These are phyloP conservation scores for Leccinum fibrillosum DNA, from an alignment of 768 basidiomycete genomes.

Conservation along the genomic window DNA sequence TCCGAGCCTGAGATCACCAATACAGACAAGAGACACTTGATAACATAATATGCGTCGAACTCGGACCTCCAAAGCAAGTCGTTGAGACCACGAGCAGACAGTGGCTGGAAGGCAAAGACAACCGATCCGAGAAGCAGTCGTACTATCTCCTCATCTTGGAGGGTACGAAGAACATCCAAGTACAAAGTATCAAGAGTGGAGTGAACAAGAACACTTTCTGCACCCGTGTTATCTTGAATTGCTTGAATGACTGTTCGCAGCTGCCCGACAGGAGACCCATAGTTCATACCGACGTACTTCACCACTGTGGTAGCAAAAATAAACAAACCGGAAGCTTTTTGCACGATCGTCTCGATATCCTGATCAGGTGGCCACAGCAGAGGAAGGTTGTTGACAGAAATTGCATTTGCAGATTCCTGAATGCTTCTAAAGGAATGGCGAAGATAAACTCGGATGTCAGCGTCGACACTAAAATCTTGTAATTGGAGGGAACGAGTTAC, in stretches of 20 bases:
- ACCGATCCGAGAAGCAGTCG: slow-evolving; percentile 10
- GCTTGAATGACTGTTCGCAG: slow-evolving; percentile 11
- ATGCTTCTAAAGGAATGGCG: slow-evolving; percentile 18
- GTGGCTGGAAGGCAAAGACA: slow-evolving; percentile 13
- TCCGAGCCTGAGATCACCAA: slow-evolving; percentile 9
- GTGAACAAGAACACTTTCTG: slow-evolving; percentile 7
- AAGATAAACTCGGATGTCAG: slow-evolving; percentile 25
- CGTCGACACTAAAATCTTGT: slow-evolving; percentile 20
- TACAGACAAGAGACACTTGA: slow-evolving; percentile 15
- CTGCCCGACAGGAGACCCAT: slow-evolving; percentile 8
- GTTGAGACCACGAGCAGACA: slow-evolving; percentile 12
- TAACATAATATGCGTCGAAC: slow-evolving; percentile 8
- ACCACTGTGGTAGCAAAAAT: slow-evolving; percentile 29
- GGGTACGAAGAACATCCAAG: slow-evolving; percentile 10
- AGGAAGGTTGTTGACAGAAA: background rate
- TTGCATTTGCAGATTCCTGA: background rate
- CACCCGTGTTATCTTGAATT: background rate
- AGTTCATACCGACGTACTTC: slow-evolving; percentile 17
- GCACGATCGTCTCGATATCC: slow-evolving; percentile 18
- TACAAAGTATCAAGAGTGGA: slow-evolving; percentile 15
- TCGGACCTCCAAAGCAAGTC: slow-evolving; percentile 7
- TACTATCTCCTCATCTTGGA: slow-evolving; percentile 10
- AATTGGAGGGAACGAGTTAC: slow-evolving; percentile 8
- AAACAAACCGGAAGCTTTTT: slow-evolving; percentile 25
- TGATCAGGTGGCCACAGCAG: slow-evolving; percentile 21